Evolutionary conservation across 192 early-diverging fungal species (phyloP).

Genomic region (Physocladia obscura): DNA sequence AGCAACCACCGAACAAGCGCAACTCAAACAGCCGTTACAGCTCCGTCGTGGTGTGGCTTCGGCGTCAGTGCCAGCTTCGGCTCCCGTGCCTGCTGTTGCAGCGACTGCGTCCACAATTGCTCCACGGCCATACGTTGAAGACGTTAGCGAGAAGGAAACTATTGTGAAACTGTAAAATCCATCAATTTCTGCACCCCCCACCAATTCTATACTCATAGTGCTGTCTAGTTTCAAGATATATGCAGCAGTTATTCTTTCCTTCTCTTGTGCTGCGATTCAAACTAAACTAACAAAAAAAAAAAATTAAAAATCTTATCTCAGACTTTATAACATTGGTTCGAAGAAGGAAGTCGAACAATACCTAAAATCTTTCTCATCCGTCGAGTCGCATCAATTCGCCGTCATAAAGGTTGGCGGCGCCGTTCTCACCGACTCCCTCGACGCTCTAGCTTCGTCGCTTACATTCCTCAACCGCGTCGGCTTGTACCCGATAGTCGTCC

Average conservation of each 20-base stretch:
- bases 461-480: slow-evolving; percentile 97
- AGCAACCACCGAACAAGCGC: too few species aligned
- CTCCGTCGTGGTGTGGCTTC: too few species aligned
- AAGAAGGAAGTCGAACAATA: slow-evolving; percentile 99
- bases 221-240: too few species aligned
- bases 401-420: slow-evolving; percentile 77
- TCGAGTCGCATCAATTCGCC: slow-evolving; percentile 99
- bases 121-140: slow-evolving; percentile 6
- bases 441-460: slow-evolving; percentile 89
- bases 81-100: not conserved
- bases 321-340: slow-evolving; percentile 96
- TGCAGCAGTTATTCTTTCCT: too few species aligned
- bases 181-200: too few species aligned
- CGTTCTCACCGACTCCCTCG: slow-evolving; percentile 85
- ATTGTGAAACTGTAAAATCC: slow-evolving; percentile 54
- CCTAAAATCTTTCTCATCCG: slow-evolving; percentile 91
- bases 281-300: not conserved
- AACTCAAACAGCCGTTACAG: too few species aligned
- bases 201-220: too few species aligned
- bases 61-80: too few species aligned
- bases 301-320: not conserved
- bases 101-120: not conserved
- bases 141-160: slow-evolving; percentile 48
- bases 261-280: not conserved
- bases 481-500: slow-evolving; percentile 96